These are phyloP conservation scores for Ganoderma resinaceum DNA, from an alignment of 1,284 basidiomycete genomes.

Conservation along the genomic window DNA sequence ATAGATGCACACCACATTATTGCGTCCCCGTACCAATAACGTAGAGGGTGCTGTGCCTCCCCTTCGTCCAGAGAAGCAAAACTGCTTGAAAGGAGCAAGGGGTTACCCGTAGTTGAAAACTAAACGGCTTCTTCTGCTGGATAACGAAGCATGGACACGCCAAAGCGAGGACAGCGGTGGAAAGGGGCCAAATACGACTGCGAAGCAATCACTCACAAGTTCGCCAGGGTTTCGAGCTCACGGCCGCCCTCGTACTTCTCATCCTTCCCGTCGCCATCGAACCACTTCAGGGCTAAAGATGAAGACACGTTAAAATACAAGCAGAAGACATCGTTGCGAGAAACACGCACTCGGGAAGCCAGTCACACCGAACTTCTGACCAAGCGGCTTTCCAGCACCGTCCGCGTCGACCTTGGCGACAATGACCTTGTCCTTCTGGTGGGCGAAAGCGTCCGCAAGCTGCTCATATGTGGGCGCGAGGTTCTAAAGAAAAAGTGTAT, in stretches of 20 bases:
- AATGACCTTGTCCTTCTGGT: slow-evolving; percentile 82
- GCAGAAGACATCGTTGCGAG: not conserved
- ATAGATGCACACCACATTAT: no score
- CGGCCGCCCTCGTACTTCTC: slow-evolving; percentile 83
- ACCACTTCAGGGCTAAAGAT: slow-evolving; percentile 87
- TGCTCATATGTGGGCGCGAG: slow-evolving; percentile 91
- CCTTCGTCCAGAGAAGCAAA: no score
- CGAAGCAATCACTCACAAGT: slow-evolving; percentile 64
- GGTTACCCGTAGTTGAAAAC: no score
- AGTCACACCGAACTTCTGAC: slow-evolving; percentile 77
- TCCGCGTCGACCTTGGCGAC: slow-evolving; percentile 96
- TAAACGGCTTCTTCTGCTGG: no score
- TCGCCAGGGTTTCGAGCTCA: slow-evolving; percentile 80
- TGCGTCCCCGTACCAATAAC: no score
- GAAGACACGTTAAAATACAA: slow-evolving; percentile 12
- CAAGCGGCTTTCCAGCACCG: slow-evolving; percentile 78
- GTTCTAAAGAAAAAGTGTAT: slow-evolving; percentile 53
- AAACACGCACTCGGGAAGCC: slow-evolving; percentile 84
- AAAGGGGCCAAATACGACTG: not conserved
- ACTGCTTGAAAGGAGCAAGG: no score
- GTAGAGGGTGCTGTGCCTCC: no score
- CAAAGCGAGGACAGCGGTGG: not conserved
- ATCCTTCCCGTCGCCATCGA: slow-evolving; percentile 69
- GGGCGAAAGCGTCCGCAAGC: slow-evolving; percentile 85
- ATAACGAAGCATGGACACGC: not conserved